phyloP scores from a whole-genome alignment of 2,329 filamentous ascomycete species.

The Trichoderma koningiopsis region DNA sequence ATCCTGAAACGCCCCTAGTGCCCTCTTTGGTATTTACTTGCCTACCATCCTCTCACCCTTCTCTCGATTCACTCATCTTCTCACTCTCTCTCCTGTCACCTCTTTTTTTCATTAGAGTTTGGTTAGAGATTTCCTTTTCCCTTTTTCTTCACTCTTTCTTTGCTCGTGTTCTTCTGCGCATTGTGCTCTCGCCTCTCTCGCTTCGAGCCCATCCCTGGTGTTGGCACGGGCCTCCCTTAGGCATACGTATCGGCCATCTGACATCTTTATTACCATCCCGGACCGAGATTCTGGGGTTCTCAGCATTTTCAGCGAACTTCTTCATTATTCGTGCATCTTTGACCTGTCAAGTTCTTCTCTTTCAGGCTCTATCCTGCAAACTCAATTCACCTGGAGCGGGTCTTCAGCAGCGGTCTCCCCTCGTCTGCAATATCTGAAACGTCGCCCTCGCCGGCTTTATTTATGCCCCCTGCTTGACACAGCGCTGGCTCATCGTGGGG shows the following conservation, averaged over 20 bases:
- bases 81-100: background rate
- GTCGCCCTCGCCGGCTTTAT: constrained; percentile 6
- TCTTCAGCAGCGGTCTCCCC: constrained; percentile 27
- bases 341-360: background rate
- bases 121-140: background rate
- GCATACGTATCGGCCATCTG: background rate
- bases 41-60: constrained; percentile 14
- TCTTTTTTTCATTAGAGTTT: background rate
- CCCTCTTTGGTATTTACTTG: constrained; percentile 32
- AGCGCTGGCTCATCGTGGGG: constrained; percentile 3
- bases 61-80: background rate
- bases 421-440: constrained; percentile 1
- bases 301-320: background rate
- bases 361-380: constrained; percentile 3
- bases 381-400: constrained; percentile 27
- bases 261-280: background rate
- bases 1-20: constrained; percentile 23
- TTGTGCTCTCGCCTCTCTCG: constrained; percentile 25
- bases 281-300: background rate
- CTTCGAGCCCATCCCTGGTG: constrained; percentile 25
- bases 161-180: constrained; percentile 28
- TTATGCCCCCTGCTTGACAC: constrained; percentile 1
- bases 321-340: background rate
- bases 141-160: background rate
- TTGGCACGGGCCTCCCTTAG: constrained; percentile 8